Evolutionary conservation across 176 grass and related monocot species (phyloP), one percentile per base, ranked within the genome.

Genomic region (Carex myosuroides): DNA sequence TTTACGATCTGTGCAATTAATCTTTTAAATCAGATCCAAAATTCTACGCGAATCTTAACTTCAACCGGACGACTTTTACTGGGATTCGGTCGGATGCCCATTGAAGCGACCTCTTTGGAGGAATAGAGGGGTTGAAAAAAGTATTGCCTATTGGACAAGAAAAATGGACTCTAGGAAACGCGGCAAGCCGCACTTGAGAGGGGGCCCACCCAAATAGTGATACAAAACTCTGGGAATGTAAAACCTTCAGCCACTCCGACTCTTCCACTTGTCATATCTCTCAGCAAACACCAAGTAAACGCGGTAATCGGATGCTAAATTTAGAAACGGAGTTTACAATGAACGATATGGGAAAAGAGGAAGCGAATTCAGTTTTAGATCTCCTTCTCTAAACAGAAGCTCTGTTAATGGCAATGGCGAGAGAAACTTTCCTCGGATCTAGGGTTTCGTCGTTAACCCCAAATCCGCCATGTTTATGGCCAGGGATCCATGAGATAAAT

Each of bases 251-350:
- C 9, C 70, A 18, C 3, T 75, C 37, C 44, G 8, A 53, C 6
- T 4, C 37, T 5, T 5, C 41, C 73, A 44, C 14, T 11, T 50
- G 22, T 4, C 2, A 6, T 1, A 0, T 55, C 3, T 56, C 6
- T 82, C 20, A 64, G 59, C 8, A 17, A 35, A 35, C 39, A 16
- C 3, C 22, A 32, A 24, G 76, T 61, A 18, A 35, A 60, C 55
- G 73, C 53, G 53, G 53, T 12, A 80, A 35, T 80, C 5, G 4
- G 78, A 66, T 17, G 13, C 80, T 83, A 83, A 83, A 55, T 83
- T 83, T 68, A 83, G 80, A 52, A 77, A 56, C 10, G 6, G 13
- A 54, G 22, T n/a, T 54, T 39, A 18, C 37, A 65, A 54, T 21
- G 71, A 53, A 4, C 42, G 71, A 76, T 44, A 44, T 46, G 32